Conservation (phyloP, 495 filamentous ascomycete species). For the Daldinia childiae region DNA sequence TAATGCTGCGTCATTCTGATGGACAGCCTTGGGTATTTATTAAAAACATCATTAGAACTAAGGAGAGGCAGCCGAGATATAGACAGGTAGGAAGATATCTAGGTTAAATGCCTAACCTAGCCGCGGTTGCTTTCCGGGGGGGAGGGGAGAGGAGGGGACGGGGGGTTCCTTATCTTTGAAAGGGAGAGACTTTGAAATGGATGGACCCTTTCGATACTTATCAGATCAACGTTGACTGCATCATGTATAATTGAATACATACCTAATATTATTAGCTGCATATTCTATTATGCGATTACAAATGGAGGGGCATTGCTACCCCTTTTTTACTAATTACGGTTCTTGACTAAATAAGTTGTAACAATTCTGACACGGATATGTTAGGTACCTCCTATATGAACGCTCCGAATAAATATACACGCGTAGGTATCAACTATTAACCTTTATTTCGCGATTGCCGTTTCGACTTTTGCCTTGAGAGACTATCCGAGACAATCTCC, state of each 20-base stretch:
- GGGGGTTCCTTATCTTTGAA: not conserved
- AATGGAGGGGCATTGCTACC: too few relatives aligned
- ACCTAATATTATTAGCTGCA: too few relatives aligned
- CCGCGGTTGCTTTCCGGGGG: too few relatives aligned
- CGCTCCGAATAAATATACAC: too few relatives aligned
- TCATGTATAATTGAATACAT: not conserved
- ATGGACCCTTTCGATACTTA: too few relatives aligned
- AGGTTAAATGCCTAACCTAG: too few relatives aligned
- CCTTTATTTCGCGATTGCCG: constrained; percentile 4
- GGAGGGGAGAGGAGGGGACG: not conserved
- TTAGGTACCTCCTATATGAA: too few relatives aligned
- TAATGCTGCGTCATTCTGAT: constrained; percentile 19
- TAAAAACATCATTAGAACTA: not conserved
- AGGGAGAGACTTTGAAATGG: not conserved
- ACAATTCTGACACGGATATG: too few relatives aligned
- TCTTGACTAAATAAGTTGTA: too few relatives aligned
- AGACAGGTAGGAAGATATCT: too few relatives aligned
- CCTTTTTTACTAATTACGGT: too few relatives aligned
- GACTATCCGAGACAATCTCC: constrained; percentile 26
- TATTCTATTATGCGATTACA: too few relatives aligned
- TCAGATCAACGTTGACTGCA: not conserved
- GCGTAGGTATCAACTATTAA: not conserved
- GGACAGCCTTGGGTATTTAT: not conserved
- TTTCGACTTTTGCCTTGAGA: constrained; percentile 25
- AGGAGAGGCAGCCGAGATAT: not conserved